Evolutionary conservation across 352 stramenopile species (phyloP).

Genomic region (Pythium oligandrum): DNA sequence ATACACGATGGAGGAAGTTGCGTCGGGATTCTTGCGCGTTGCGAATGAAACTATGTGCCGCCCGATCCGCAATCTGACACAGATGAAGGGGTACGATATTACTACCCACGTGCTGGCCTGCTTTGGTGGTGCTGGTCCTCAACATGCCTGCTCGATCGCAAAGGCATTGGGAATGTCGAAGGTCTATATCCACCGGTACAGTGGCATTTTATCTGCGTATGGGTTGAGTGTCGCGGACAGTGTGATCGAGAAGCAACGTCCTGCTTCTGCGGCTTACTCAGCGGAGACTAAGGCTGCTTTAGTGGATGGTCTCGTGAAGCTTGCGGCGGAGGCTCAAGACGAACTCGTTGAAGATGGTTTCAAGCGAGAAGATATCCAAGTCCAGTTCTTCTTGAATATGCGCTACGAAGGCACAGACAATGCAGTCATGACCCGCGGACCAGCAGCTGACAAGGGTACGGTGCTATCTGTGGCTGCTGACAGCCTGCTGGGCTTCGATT

Average conservation of each 20-base stretch:
- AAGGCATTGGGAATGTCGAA: slow-evolving; percentile 96
- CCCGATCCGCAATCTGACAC: slow-evolving; percentile 98
- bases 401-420: slow-evolving; percentile 98
- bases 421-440: slow-evolving; percentile 93
- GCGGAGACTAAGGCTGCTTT: slow-evolving; percentile 41
- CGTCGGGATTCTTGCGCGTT: slow-evolving; percentile 97
- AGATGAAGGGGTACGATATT: slow-evolving; percentile 98
- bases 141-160: slow-evolving; percentile 97
- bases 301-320: slow-evolving; percentile 35
- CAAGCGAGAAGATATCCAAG: slow-evolving; percentile 85
- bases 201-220: slow-evolving; percentile 97
- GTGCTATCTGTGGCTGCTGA: slow-evolving; percentile 22
- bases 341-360: slow-evolving; percentile 83
- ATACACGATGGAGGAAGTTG: slow-evolving; percentile 92
- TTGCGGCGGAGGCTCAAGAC: slow-evolving; percentile 56
- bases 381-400: slow-evolving; percentile 97
- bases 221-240: slow-evolving; percentile 96
- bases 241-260: slow-evolving; percentile 95
- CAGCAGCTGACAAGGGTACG: slow-evolving; percentile 36
- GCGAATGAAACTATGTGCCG: slow-evolving; percentile 99
- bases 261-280: slow-evolving; percentile 68
- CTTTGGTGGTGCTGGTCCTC: slow-evolving; percentile 97
- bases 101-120: slow-evolving; percentile 95
- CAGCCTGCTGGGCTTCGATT: slow-evolving; percentile 69
- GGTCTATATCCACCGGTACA: slow-evolving; percentile 98